Conservation (phyloP, 129 eudicot genomes). For the Centaurea solstitialis region DNA sequence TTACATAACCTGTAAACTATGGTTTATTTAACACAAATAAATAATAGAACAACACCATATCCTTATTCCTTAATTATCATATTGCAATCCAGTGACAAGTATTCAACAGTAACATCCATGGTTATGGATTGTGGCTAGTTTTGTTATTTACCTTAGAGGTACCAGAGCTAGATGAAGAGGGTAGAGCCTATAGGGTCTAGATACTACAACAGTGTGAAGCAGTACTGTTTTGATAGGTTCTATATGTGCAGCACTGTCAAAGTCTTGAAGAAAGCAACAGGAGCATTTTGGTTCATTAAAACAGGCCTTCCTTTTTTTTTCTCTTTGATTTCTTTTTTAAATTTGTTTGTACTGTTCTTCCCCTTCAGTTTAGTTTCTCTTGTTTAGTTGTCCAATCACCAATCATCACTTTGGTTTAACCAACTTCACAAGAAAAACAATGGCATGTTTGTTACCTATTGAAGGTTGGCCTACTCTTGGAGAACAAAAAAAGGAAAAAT, state of each 20-base stretch:
- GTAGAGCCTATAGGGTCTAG: conserved; percentile 11
- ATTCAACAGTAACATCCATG: conserved; percentile 11
- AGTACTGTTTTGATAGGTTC: conserved; percentile 8
- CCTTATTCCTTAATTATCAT: not conserved
- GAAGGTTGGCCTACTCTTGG: not conserved
- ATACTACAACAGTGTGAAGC: conserved; percentile 13
- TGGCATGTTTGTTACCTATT: not conserved
- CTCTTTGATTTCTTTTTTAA: not conserved
- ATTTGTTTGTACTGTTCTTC: conserved; percentile 14
- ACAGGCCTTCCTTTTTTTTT: not conserved
- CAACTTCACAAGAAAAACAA: not conserved
- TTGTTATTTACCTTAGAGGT: conserved; percentile 12
- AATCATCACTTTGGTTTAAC: conserved; percentile 26
- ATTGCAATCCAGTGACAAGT: conserved; percentile 10
- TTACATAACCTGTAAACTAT: not conserved
- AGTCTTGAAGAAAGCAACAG: conserved; percentile 28
- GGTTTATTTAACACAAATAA: not conserved
- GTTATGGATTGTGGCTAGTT: conserved; percentile 8
- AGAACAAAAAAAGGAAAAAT: not conserved
- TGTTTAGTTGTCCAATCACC: conserved; percentile 35
- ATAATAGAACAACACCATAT: too few species aligned
- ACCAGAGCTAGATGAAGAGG: conserved; percentile 12
- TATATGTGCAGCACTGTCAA: conserved; percentile 15
- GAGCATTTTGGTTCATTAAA: conserved; percentile 32
- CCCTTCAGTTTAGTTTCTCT: conserved; percentile 23